phyloP scores from a whole-genome alignment of 108 stramenopile species.

The Nitzschia sp. region DNA sequence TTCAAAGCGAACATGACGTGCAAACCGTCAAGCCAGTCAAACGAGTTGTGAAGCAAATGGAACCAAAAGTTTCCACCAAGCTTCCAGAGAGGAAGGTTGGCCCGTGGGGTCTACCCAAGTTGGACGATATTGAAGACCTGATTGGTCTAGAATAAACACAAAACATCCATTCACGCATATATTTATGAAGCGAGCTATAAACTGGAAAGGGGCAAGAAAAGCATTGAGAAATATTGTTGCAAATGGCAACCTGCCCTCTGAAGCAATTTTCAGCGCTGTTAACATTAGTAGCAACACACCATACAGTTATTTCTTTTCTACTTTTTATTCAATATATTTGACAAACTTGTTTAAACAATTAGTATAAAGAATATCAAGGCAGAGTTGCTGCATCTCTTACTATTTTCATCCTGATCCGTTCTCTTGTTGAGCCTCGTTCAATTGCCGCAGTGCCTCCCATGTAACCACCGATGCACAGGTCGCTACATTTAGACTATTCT shows the following conservation, averaged over 20 bases:
- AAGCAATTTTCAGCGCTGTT: no score
- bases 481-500: conserved; percentile 61
- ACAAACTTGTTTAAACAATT: no score
- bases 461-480: conserved; percentile 55
- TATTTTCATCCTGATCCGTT: no score
- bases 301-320: no score
- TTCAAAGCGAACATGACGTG: not conserved
- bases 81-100: not conserved
- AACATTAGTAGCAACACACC: no score
- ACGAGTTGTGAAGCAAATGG: conserved; percentile 4
- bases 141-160: not conserved
- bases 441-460: conserved; percentile 52
- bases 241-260: no score
- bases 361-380: no score
- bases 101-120: not conserved
- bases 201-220: no score
- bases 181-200: no score
- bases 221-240: no score
- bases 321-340: no score
- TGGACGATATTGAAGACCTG: not conserved
- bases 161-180: not conserved
- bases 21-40: conserved; percentile 2
- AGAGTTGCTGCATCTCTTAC: no score
- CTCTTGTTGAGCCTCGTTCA: not conserved
- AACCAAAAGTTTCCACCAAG: not conserved